A percentile compares a stretch with the other conserved stretches of the same genome.
Evolutionary conservation across 768 basidiomycete genomes (phyloP).

Genomic region (Lactifluus piperatus): DNA sequence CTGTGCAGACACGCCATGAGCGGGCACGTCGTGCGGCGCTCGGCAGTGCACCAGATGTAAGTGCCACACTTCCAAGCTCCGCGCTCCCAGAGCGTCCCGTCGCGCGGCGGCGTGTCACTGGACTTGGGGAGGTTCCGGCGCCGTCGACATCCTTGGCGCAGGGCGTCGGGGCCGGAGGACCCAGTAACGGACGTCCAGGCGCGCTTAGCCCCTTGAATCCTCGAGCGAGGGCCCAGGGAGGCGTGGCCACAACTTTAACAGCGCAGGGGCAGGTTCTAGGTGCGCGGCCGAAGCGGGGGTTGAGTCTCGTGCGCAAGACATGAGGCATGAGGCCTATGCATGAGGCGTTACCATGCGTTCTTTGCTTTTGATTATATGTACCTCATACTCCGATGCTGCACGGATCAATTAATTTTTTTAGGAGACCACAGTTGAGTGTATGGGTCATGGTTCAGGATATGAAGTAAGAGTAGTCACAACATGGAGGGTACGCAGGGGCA

Average conservation of each 20-base stretch:
- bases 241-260: constrained; percentile 16
- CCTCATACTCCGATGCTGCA: neutral
- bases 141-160: neutral
- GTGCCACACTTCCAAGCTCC: constrained; percentile 37
- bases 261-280: constrained; percentile 18
- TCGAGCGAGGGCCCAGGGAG: constrained; percentile 20
- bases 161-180: neutral
- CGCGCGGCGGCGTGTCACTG: constrained; percentile 56
- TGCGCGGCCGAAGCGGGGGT: constrained; percentile 14
- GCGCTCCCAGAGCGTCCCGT: constrained; percentile 33
- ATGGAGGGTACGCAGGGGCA: neutral
- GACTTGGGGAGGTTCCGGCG: constrained; percentile 30
- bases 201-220: constrained; percentile 20
- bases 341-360: neutral
- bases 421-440: neutral
- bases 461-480: neutral
- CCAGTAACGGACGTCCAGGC: constrained; percentile 10
- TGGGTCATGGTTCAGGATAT: neutral
- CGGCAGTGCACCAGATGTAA: constrained; percentile 43
- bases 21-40: constrained; percentile 75
- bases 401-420: neutral
- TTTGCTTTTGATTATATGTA: neutral
- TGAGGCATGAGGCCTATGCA: too few species aligned
- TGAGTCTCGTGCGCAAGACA: constrained; percentile 18
- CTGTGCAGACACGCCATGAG: constrained; percentile 85